These are phyloP conservation scores for Dictyostelium discoideum DNA, from an alignment of 78 protist genomes.

Conservation along the genomic window DNA sequence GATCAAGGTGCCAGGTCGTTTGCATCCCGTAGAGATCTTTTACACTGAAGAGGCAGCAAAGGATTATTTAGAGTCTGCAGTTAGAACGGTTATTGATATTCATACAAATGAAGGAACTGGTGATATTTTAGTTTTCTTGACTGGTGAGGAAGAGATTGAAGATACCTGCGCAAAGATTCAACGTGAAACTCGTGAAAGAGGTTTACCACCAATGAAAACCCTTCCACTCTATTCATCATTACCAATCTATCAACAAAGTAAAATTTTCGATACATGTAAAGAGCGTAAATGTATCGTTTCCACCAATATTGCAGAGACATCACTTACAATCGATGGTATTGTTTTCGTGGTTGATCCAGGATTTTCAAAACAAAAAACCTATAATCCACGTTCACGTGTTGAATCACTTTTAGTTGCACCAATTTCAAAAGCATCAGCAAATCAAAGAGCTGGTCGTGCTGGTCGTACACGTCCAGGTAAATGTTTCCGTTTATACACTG, in stretches of 20 bases:
- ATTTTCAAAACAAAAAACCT: slow-evolving; percentile 98
- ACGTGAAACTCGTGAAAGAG: background rate
- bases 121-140: slow-evolving; percentile 98
- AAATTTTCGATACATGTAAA: slow-evolving; percentile 87
- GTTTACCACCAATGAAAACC: background rate
- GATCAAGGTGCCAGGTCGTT: slow-evolving; percentile 79
- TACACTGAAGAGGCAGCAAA: slow-evolving; percentile 96
- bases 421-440: slow-evolving; percentile 98
- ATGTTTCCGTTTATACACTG: slow-evolving; percentile 95
- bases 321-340: slow-evolving; percentile 99
- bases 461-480: slow-evolving; percentile 99
- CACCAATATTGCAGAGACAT: slow-evolving; percentile 99
- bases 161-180: slow-evolving; percentile 81
- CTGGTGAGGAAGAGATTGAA: slow-evolving; percentile 96
- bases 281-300: slow-evolving; percentile 96
- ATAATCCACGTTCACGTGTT: slow-evolving; percentile 99
- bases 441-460: slow-evolving; percentile 99
- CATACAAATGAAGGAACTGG: slow-evolving; percentile 96
- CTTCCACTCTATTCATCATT: slow-evolving; percentile 98
- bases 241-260: slow-evolving; percentile 96
- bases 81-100: slow-evolving; percentile 94
- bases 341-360: slow-evolving; percentile 99
- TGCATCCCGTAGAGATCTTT: slow-evolving; percentile 97
- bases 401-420: slow-evolving; percentile 98
- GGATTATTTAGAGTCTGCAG: slow-evolving; percentile 98